A percentile compares a stretch with the other conserved stretches of the same genome.
Evolutionary conservation across 192 early-diverging fungal species (phyloP).

Genomic region (Podila verticillata): DNA sequence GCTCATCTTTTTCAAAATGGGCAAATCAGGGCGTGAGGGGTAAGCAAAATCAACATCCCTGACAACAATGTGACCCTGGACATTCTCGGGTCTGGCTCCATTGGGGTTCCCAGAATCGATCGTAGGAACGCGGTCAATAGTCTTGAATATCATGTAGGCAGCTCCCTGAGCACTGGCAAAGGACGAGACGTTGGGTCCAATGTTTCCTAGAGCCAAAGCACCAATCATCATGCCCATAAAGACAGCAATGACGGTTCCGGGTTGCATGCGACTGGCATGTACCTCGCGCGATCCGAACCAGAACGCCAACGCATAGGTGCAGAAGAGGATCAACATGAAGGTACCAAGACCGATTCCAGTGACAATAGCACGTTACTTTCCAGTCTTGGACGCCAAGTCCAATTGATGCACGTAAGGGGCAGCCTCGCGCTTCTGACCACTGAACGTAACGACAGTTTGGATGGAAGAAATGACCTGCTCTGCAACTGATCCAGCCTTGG

Average conservation of each 20-base stretch:
- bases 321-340: slow-evolving; percentile 83
- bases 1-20: slow-evolving; percentile 77
- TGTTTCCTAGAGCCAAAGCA: slow-evolving; percentile 63
- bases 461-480: slow-evolving; percentile 87
- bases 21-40: slow-evolving; percentile 84
- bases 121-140: slow-evolving; percentile 83
- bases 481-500: slow-evolving; percentile 85
- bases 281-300: slow-evolving; percentile 84
- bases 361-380: slow-evolving; percentile 67
- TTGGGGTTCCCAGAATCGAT: slow-evolving; percentile 71
- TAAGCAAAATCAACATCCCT: slow-evolving; percentile 83
- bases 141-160: slow-evolving; percentile 80
- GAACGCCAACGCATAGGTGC: slow-evolving; percentile 84
- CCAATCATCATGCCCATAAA: slow-evolving; percentile 88
- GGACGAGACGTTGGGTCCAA: slow-evolving; percentile 71
- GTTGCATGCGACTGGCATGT: slow-evolving; percentile 61
- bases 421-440: slow-evolving; percentile 76
- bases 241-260: slow-evolving; percentile 74
- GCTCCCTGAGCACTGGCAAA: slow-evolving; percentile 84
- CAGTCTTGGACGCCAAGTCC: slow-evolving; percentile 66
- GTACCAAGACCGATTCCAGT: slow-evolving; percentile 73
- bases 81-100: slow-evolving; percentile 66
- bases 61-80: slow-evolving; percentile 77
- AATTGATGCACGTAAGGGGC: slow-evolving; percentile 53
- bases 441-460: slow-evolving; percentile 89